Evolutionary conservation across 176 grass and related monocot species (phyloP), one percentile per base, ranked within the genome.

Genomic region (Phragmites australis): DNA sequence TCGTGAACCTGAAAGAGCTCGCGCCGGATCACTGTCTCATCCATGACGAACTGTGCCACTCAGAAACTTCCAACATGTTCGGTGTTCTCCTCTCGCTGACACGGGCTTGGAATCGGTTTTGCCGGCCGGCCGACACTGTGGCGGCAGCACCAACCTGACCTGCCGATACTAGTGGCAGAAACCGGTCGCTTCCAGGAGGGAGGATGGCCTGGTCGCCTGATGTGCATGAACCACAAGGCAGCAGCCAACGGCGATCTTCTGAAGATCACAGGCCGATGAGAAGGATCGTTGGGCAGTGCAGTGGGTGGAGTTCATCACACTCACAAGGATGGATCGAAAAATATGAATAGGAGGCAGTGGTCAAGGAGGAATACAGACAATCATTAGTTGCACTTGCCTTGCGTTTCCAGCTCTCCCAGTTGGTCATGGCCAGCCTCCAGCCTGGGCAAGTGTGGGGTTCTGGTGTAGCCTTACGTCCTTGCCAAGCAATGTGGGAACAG

Each of bases 251-350:
- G 60, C 8, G 78, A 42, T 77, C 72, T 52, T 75, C 60, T 18
- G 16, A 76, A 27, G 45, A 71, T 77, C 49, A 30, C 62, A 66
- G 7, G 68, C 10, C 3, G 25, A 13, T n/a, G 69, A 12, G 42
- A 78, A 50, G 23, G 83, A 13, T 42, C 51, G 87, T 76, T 85
- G 87, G 42, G 77, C 70, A 41, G 77, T 81, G 63, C 3, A 67
- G 58, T 78, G 30, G 78, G 83, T 86, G 82, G 59, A 86, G 78
- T 72, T 86, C 88, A 74, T 82, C 73, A 50, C 83, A 86, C 76
- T 53, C 85, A 31, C 43, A 62, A 5, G 31, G 18, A 58, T 74
- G 48, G 26, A 23, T 29, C 34, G 27, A 11, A 3, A 31, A 13
- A 26, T 65, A 21, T 53, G 18, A 59, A 10, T 59, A 27, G 47